phyloP scores from a whole-genome alignment of 2,329 filamentous ascomycete genomes.

The Penicillium glabrum region DNA sequence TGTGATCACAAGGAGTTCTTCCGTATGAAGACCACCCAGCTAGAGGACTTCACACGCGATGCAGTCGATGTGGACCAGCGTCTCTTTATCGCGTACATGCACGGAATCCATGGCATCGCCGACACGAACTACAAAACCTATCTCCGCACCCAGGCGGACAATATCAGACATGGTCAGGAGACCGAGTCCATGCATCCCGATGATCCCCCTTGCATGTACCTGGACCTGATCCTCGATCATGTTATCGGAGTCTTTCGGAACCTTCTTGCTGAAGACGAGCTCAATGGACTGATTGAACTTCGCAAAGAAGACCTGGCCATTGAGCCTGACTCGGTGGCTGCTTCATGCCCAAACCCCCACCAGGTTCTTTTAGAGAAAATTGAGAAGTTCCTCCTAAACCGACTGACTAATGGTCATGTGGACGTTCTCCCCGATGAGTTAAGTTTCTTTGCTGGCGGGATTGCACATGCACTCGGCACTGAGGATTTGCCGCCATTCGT shows the following conservation, averaged over 20 bases:
- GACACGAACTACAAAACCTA: conserved; percentile 34
- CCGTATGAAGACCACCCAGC: conserved; percentile 21
- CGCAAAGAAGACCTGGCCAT: conserved; percentile 22
- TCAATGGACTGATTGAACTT: conserved; percentile 33
- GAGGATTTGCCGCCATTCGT: conserved; percentile 13
- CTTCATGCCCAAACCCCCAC: conserved; percentile 6
- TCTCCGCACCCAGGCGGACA: conserved; percentile 34
- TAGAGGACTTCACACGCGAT: conserved; percentile 39
- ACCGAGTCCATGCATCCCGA: conserved; percentile 35
- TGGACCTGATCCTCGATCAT: conserved; percentile 38
- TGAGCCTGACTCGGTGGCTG: conserved; percentile 7
- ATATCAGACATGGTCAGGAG: conserved; percentile 33
- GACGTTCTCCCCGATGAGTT: conserved; percentile 38
- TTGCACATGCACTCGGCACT: conserved; percentile 33
- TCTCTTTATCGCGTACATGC: conserved; percentile 43
- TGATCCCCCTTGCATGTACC: conserved; percentile 31
- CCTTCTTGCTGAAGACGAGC: conserved; percentile 38
- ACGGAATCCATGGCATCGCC: conserved; percentile 40
- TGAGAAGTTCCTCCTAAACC: conserved; percentile 35
- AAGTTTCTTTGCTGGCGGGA: conserved; percentile 41
- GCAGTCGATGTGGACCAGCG: conserved; percentile 39
- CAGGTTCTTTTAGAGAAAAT: conserved; percentile 32
- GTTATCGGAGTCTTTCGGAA: conserved; percentile 43
- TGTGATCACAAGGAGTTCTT: conserved; percentile 17
- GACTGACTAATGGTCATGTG: conserved; percentile 30